Conservation (phyloP, 2,329 filamentous ascomycete species). For the Cytospora chrysosperma region DNA sequence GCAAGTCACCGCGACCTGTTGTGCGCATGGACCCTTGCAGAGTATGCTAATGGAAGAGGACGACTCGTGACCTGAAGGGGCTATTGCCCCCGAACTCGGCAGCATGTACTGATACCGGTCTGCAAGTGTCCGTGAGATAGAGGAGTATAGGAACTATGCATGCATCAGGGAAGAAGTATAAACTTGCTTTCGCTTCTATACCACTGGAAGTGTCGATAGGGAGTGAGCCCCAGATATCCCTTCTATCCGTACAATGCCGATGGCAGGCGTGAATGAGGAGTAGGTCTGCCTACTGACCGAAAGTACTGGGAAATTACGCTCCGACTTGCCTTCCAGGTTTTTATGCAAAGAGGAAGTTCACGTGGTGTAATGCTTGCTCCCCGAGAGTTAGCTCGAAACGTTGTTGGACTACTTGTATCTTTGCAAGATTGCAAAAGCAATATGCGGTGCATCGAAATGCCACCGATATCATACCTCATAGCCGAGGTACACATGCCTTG, state of each 20-base stretch:
- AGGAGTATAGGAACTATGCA: neutral
- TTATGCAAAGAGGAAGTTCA: neutral
- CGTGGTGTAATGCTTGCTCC: neutral
- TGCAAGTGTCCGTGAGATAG: neutral
- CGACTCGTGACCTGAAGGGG: neutral
- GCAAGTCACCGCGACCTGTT: neutral
- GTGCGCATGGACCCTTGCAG: neutral
- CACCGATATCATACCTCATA: too few relatives aligned
- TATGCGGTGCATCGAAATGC: neutral
- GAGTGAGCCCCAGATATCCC: neutral
- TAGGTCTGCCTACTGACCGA: neutral
- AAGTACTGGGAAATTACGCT: neutral
- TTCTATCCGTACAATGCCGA: neutral
- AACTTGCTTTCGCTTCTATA: too few relatives aligned
- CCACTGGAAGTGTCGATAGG: neutral
- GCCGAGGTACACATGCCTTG: neutral
- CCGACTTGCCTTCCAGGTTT: neutral
- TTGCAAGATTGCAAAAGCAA: neutral
- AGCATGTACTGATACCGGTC: neutral
- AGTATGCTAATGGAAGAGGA: neutral
- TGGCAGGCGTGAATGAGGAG: neutral
- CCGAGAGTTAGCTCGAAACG: neutral
- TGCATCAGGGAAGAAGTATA: neutral
- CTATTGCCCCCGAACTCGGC: too few relatives aligned
- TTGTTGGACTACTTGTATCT: neutral